These are phyloP conservation scores for Blastocystis sp. DNA, from an alignment of 352 stramenopile species.

Conservation along the genomic window DNA sequence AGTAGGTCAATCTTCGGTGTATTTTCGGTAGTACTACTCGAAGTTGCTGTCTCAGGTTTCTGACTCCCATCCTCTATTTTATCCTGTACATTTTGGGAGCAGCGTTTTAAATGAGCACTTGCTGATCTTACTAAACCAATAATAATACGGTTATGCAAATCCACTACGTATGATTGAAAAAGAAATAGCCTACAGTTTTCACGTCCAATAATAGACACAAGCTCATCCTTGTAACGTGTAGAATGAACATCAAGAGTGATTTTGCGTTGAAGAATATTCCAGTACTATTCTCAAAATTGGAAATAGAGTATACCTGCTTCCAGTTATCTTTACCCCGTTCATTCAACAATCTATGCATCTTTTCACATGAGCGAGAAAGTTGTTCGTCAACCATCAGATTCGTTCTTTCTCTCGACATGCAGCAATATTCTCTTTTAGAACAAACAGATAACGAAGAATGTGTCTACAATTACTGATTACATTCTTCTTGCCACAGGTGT, in stretches of 20 bases:
- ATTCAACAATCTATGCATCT: background rate
- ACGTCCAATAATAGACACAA: background rate
- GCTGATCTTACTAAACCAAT: background rate
- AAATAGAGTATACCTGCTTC: background rate
- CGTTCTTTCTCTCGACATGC: background rate
- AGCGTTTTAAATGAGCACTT: background rate
- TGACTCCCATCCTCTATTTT: background rate
- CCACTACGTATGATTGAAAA: background rate
- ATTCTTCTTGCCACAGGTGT: background rate
- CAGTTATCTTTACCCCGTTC: background rate
- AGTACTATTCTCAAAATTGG: constrained; percentile 6
- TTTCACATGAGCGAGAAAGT: background rate
- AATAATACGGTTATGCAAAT: constrained; percentile 29
- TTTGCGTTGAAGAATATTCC: background rate
- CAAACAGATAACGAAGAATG: background rate
- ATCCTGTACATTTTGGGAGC: background rate
- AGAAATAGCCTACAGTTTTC: background rate
- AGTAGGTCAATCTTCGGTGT: background rate
- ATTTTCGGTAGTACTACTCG: background rate
- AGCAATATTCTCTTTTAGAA: background rate
- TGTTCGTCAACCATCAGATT: background rate
- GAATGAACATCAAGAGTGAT: background rate
- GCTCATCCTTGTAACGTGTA: background rate
- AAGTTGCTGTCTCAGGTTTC: background rate
- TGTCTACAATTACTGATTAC: too few species aligned